Base-by-base conservation (phyloP, 805 yeast species). In the Kluyveromyces starmeri region DNA sequence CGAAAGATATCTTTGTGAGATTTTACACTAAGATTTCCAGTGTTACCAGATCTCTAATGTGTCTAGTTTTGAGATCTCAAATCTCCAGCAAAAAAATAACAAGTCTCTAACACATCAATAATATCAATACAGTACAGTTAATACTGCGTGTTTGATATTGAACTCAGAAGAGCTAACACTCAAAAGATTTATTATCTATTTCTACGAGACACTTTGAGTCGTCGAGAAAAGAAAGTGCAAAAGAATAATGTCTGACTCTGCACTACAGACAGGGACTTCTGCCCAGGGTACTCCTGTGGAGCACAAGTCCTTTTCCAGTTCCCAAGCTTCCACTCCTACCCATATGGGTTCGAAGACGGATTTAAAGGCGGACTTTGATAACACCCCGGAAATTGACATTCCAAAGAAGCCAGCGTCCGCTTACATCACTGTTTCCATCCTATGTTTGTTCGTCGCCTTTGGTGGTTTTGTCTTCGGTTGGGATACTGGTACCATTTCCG, bases 401-500 rank as follows among this genome's bases (percentile, higher is more conserved):
- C 56, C 65, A 46, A 55, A 50, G 22, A 59, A 58, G 38, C 59
- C 63, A 14, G 49, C 50, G 14, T 50, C 59, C 13, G 61, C 62
- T 8, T 62, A 59, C 45, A 16, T 53, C 14, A 44, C 57, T 16
- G 61, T 62, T 24, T 50, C 48, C 20, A 39, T 51, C 38, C 43
- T 58, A 29, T 49, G 52, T 46, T 35, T 47, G 17, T 43, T 49
- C 48, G 48, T 49, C 35, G 50, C 54, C 18, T 49, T 49, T 35
- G 54, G 54, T 45, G 54, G 54, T 33, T 71, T 75, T 74, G 79
- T 78, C 29, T 78, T 76, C 48, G 86, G 86, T 44, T 78, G 79
- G 70, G 86, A 78, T 62, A 78, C 85, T 29, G 86, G 85, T 67
- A 78, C 85, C 46, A 75, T 78, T 54, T 74, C 83, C 19, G 84